Evolutionary conservation across 2,329 filamentous ascomycete genomes (phyloP).

Genomic region (Xylaria sp.): DNA sequence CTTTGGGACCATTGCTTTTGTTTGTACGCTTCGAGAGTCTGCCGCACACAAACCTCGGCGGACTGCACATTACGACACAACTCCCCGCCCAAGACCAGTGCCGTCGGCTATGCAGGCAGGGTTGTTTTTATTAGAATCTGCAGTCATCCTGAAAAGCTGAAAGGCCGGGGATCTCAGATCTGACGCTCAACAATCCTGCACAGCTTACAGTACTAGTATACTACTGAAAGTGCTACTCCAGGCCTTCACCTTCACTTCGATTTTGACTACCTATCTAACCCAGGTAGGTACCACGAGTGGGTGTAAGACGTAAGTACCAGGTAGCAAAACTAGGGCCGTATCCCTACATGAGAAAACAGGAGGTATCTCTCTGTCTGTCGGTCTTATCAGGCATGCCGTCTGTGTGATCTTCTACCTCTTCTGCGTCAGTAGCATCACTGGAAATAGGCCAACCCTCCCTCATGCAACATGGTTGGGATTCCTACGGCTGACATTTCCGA

Average conservation of each 20-base stretch:
- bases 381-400: background rate
- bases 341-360: background rate
- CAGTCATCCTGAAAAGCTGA: conserved; percentile 14
- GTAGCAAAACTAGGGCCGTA: background rate
- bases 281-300: background rate
- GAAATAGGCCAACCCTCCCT: conserved; percentile 5
- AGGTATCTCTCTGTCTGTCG: background rate
- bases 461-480: conserved; percentile 15
- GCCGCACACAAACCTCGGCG: conserved; percentile 16
- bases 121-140: conserved; percentile 33
- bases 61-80: conserved; percentile 7
- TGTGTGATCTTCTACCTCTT: background rate
- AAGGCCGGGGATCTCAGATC: conserved; percentile 23
- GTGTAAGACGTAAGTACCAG: background rate
- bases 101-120: conserved; percentile 14
- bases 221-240: background rate
- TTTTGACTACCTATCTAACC: background rate
- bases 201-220: conserved; percentile 12
- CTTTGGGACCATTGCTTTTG: conserved; percentile 27
- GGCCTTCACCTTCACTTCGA: background rate
- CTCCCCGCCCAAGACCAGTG: background rate
- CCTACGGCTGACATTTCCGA: conserved; percentile 24
- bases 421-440: conserved; percentile 1
- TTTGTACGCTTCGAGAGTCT: conserved; percentile 7
- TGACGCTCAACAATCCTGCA: conserved; percentile 18